Conservation (phyloP, 257 asterid genomes). For the Jacaranda mimosifolia region DNA sequence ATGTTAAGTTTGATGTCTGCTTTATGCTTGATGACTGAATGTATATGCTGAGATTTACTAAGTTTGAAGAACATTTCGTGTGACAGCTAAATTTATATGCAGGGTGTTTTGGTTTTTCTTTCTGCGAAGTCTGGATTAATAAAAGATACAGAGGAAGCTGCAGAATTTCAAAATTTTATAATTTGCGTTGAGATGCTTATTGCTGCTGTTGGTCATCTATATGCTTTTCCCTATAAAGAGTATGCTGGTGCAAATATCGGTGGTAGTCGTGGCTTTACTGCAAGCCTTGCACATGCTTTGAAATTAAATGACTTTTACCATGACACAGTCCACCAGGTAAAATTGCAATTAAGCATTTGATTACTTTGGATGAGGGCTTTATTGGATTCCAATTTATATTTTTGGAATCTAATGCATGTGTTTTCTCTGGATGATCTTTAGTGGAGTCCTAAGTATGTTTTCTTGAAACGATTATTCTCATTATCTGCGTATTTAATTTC, state of each 20-base stretch:
- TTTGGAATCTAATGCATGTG: neutral
- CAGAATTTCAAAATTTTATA: constrained; percentile 84
- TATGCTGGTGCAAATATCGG: constrained; percentile 97
- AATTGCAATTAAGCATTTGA: constrained; percentile 10
- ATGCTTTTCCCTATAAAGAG: constrained; percentile 94
- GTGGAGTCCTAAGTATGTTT: neutral
- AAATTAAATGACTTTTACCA: constrained; percentile 89
- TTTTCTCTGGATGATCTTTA: neutral
- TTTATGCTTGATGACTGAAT: constrained; percentile 13
- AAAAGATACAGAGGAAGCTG: constrained; percentile 87
- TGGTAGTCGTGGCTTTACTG: constrained; percentile 65
- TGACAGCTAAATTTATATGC: neutral
- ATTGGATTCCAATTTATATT: neutral
- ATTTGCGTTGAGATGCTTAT: constrained; percentile 97
- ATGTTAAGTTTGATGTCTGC: constrained; percentile 10
- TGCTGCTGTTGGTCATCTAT: constrained; percentile 93
- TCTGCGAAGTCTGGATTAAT: constrained; percentile 87
- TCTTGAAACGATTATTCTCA: constrained; percentile 27
- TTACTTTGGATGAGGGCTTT: constrained; percentile 20
- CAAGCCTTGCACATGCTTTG: constrained; percentile 93
- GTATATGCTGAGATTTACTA: constrained; percentile 11
- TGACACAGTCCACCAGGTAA: constrained; percentile 97
- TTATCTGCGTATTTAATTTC: constrained; percentile 25
- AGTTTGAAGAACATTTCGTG: constrained; percentile 26
- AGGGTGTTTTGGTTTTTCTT: constrained; percentile 97